Evolutionary conservation across 495 filamentous ascomycete genomes (phyloP).

Genomic region (Penicillium longicatenatum): DNA sequence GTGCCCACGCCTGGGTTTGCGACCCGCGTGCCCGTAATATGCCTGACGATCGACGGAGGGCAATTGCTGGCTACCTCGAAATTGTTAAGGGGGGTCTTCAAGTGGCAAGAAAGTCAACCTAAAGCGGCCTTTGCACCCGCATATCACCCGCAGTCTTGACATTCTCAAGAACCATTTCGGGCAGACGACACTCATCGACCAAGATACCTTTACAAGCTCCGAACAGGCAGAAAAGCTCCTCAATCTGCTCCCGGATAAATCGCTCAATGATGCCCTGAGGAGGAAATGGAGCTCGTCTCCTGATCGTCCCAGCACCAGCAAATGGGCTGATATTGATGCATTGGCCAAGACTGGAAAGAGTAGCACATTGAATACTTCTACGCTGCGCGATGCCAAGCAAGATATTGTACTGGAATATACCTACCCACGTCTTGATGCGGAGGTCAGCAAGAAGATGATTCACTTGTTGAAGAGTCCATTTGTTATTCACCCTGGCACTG

Average conservation of each 20-base stretch:
- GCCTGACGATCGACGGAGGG: conserved; percentile 79
- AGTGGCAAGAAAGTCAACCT: conserved; percentile 87
- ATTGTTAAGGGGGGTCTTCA: conserved; percentile 80
- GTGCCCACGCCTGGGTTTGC: conserved; percentile 98
- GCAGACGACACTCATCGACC: conserved; percentile 72
- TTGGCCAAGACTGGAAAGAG: conserved; percentile 73
- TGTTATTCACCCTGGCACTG: conserved; percentile 93
- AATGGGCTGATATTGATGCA: conserved; percentile 92
- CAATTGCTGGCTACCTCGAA: conserved; percentile 86
- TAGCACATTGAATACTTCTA: conserved; percentile 61
- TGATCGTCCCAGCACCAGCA: conserved; percentile 67
- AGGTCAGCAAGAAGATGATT: conserved; percentile 95
- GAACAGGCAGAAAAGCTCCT: conserved; percentile 75
- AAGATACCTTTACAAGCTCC: conserved; percentile 78
- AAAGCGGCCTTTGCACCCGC: conserved; percentile 85
- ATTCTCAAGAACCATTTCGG: conserved; percentile 79
- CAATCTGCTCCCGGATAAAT: conserved; percentile 72
- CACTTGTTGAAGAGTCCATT: conserved; percentile 97
- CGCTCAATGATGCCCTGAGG: conserved; percentile 70
- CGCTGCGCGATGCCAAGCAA: conserved; percentile 84
- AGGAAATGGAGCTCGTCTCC: conserved; percentile 90
- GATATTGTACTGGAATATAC: conserved; percentile 96
- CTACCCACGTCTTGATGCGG: conserved; percentile 94
- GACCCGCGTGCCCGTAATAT: conserved; percentile 81
- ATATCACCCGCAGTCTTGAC: conserved; percentile 82